Percentiles rank a stretch among this genome's conserved stretches.
These are phyloP conservation scores for Graphilbum fragrans DNA, from an alignment of 2,329 filamentous ascomycete genomes.

Conservation along the genomic window DNA sequence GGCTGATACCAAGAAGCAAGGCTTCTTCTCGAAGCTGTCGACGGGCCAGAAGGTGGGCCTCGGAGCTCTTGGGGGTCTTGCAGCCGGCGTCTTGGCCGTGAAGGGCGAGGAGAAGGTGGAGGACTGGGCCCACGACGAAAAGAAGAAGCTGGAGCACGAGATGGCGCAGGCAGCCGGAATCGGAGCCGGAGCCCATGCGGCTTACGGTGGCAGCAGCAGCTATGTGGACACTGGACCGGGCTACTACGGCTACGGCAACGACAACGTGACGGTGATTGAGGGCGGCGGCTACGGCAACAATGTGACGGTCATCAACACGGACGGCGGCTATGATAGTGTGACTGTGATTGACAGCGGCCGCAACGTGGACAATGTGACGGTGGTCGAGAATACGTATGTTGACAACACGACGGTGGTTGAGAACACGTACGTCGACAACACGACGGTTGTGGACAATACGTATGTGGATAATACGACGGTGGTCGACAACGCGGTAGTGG, in stretches of 20 bases:
- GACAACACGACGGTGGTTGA: background rate
- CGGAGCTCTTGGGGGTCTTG: constrained; percentile 4
- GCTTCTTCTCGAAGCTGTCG: constrained; percentile 6
- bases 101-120: constrained; percentile 6
- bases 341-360: background rate
- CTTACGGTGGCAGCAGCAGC: background rate
- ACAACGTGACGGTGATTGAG: constrained; percentile 1
- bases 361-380: background rate
- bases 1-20: constrained; percentile 1
- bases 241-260: constrained; percentile 2
- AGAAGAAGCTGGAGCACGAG: constrained; percentile 5
- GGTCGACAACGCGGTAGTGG: too few relatives aligned
- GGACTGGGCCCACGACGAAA: constrained; percentile 4
- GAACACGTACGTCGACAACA: too few relatives aligned
- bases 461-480: too few relatives aligned
- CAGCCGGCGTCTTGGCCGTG: constrained; percentile 5
- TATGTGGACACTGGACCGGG: constrained; percentile 1
- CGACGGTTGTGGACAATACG: too few relatives aligned
- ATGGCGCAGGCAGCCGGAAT: background rate
- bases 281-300: background rate
- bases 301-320: background rate
- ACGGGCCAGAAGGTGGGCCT: constrained; percentile 6
- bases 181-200: background rate
- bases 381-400: constrained; percentile 1
- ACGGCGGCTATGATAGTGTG: background rate